Evolutionary conservation across 306 rosid species (phyloP), one percentile per base, ranked within the genome.

Genomic region (Morella rubra): DNA sequence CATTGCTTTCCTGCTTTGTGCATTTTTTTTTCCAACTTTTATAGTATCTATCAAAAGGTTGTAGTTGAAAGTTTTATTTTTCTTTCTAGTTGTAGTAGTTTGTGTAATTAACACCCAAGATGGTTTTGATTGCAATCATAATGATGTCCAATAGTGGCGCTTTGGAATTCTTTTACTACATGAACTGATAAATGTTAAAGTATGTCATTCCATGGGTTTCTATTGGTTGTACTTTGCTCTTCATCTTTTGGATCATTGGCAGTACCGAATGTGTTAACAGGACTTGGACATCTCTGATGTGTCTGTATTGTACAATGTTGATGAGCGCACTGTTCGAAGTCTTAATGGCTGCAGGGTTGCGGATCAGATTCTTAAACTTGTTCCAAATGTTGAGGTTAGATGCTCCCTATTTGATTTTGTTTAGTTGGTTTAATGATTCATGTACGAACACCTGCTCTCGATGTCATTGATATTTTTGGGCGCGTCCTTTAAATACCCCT

Each of bases 321-420:
- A 95, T 60, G 99, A 95, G 85, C 97, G 90, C 73, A 92, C 98
- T 11, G 97, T 91, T 79, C 91, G 97, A 76, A 91, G 98, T 85
- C 86, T 95, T 80, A 95, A 95, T 77, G 99, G 99, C 20, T 95
- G 99, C 79, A 84, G 99, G 81, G 99, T 95, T 87, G 99, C 99
- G 5, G 99, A 90, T 87, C 99, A 90, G 80, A 92, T 95, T 87
- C 93, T 95, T 46, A 95, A 91, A 86, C 99, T 91, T 76, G 97
- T 95, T 76, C 99, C 99, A 50, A 95, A 95, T 79, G 81, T 83
- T 75, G 89, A 91, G 97, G 99, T 95, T 37, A 58, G 69, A 76
- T 72, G 22, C 61, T 20, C n/a, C 50, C 24, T 41, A n/a, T 49
- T 18, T 13, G 19, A 65, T 15, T 1, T 10, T 65, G 47, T 41